These are phyloP conservation scores for Trametes coccinea DNA, from an alignment of 768 basidiomycete genomes.

Conservation along the genomic window DNA sequence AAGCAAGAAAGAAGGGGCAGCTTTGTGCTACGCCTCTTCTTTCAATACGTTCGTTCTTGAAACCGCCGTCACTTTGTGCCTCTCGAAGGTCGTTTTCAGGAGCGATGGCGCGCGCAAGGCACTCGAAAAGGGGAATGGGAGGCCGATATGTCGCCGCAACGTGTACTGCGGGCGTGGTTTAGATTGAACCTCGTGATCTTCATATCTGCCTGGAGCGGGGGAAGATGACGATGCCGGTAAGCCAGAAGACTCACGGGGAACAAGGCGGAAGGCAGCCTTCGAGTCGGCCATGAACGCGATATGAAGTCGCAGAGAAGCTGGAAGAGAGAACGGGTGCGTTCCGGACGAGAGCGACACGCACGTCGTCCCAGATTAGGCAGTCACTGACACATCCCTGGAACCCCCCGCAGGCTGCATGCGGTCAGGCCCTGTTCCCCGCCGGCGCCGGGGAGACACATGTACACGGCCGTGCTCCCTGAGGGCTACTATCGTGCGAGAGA, in stretches of 20 bases:
- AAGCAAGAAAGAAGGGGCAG: neutral
- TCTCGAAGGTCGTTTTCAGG: neutral
- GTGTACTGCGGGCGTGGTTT: neutral
- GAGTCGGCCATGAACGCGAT: neutral
- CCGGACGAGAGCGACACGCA: slow-evolving; percentile 4
- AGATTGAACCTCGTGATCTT: slow-evolving; percentile 11
- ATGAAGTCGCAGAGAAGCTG: slow-evolving; percentile 2
- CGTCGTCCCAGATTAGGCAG: slow-evolving; percentile 2
- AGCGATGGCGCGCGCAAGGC: neutral
- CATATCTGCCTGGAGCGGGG: neutral
- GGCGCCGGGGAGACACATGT: neutral
- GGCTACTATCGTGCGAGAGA: neutral
- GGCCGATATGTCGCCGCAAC: neutral
- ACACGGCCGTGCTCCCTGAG: slow-evolving; percentile 1
- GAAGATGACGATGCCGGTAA: neutral
- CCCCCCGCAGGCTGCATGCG: neutral
- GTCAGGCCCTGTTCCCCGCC: neutral
- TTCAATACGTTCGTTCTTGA: neutral
- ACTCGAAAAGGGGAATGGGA: neutral
- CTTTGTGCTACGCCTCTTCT: neutral
- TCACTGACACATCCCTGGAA: slow-evolving; percentile 3
- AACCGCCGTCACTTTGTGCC: neutral
- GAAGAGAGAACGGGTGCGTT: slow-evolving; percentile 3
- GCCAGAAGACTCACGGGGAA: slow-evolving; percentile 6
- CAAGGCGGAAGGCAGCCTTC: slow-evolving; percentile 12